phyloP scores from a whole-genome alignment of 352 stramenopile species.

The Pythium chondricola region DNA sequence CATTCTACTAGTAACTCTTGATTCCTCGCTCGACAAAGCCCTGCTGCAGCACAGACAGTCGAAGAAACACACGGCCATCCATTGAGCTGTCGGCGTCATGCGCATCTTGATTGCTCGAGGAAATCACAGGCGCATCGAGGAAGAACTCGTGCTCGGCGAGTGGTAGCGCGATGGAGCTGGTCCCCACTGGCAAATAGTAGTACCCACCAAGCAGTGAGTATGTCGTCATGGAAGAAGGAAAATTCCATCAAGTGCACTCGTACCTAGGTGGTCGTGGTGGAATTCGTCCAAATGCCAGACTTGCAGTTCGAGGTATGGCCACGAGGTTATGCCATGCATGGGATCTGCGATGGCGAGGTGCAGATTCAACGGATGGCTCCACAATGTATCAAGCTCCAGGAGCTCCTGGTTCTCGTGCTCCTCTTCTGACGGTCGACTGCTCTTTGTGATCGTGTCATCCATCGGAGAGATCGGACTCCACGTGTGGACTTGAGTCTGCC shows the following conservation, averaged over 20 bases:
- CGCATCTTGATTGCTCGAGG: background rate
- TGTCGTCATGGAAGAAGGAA: no score
- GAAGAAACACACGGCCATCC: background rate
- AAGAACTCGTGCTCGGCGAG: conserved; percentile 32
- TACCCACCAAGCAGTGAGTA: no score
- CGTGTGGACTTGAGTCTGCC: conserved; percentile 43
- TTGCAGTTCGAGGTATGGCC: conserved; percentile 41
- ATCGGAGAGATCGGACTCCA: conserved; percentile 8
- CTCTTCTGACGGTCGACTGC: conserved; percentile 3
- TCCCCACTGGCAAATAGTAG: conserved; percentile 22
- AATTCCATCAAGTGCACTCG: conserved; percentile 2
- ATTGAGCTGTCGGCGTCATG: background rate
- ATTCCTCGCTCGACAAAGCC: conserved; percentile 7
- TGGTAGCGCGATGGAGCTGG: conserved; percentile 27
- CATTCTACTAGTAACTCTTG: no score
- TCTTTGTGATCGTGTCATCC: conserved; percentile 8
- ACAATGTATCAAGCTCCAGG: conserved; percentile 35
- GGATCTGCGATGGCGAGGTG: conserved; percentile 31
- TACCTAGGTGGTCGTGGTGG: conserved; percentile 34
- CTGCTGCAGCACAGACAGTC: background rate
- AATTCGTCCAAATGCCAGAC: conserved; percentile 38
- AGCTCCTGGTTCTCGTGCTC: conserved; percentile 7
- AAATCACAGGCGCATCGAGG: conserved; percentile 32
- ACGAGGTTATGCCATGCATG: no score
- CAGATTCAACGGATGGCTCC: conserved; percentile 47